Evolutionary conservation across 768 basidiomycete genomes (phyloP).

Genomic region (Phaffia australis): DNA sequence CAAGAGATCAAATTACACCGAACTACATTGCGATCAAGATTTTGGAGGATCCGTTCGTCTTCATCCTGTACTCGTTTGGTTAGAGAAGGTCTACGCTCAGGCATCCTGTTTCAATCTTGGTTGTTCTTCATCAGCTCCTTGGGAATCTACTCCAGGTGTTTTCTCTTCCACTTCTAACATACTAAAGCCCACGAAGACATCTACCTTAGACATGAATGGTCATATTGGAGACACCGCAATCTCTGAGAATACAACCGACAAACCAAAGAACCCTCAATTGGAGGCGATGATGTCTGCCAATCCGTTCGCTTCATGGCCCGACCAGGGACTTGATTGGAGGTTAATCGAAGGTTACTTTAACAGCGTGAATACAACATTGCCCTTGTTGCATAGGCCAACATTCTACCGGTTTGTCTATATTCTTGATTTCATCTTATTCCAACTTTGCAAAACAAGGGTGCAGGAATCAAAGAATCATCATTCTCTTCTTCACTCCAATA

Average conservation of each 20-base stretch:
- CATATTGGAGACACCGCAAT: not conserved
- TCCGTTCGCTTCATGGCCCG: constrained; percentile 24
- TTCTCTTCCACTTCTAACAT: not conserved
- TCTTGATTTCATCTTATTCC: not conserved
- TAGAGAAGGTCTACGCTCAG: not conserved
- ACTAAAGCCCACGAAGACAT: not conserved
- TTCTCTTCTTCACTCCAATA: no score
- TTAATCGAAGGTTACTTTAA: constrained; percentile 25
- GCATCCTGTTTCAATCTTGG: not conserved
- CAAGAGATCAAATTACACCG: constrained; percentile 23
- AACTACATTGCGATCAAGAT: constrained; percentile 15
- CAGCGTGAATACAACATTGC: constrained; percentile 11
- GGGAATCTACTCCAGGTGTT: constrained; percentile 17
- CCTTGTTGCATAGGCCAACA: constrained; percentile 23
- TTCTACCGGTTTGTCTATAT: constrained; percentile 16
- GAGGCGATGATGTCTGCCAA: constrained; percentile 17
- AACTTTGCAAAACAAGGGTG: no score
- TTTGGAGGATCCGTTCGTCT: constrained; percentile 6
- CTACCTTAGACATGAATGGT: not conserved
- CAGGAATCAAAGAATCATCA: no score
- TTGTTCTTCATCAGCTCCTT: constrained; percentile 2
- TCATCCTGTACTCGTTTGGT: no score
- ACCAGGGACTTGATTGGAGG: constrained; percentile 3
- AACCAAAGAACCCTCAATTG: constrained; percentile 10
- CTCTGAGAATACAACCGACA: not conserved